A percentile compares a stretch with the other conserved stretches of the same genome.
Conservation (phyloP, 139 green algal genomes). For the Closterium sp. region DNA sequence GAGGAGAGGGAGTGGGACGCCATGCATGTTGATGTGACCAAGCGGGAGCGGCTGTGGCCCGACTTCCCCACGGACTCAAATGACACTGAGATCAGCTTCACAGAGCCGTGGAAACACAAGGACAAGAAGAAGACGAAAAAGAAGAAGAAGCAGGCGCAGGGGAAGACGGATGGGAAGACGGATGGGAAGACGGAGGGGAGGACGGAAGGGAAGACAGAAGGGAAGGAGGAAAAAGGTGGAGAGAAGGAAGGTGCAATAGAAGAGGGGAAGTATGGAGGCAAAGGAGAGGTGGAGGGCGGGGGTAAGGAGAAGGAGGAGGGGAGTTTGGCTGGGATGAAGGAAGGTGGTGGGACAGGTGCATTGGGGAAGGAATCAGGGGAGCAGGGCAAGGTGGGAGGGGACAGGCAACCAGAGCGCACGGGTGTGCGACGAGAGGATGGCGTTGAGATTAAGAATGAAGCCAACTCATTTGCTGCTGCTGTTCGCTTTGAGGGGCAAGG, state of each 20-base stretch:
- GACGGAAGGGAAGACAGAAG: background rate
- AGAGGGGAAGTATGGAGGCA: no score
- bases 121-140: background rate
- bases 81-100: background rate
- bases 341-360: background rate
- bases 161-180: background rate
- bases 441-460: background rate
- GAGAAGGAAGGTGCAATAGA: background rate
- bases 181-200: background rate
- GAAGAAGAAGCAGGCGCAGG: background rate
- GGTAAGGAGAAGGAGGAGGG: no score
- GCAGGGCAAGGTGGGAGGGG: background rate
- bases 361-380: background rate
- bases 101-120: background rate
- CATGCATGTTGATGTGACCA: background rate
- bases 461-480: background rate
- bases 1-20: background rate
- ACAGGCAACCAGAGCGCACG: background rate
- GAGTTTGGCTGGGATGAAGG: no score
- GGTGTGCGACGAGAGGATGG: background rate
- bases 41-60: background rate
- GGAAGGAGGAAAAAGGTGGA: background rate
- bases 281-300: background rate
- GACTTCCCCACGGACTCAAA: background rate
- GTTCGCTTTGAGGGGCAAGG: background rate